Evolutionary conservation across 352 stramenopile species (phyloP).

Genomic region (Pythium periplocum): DNA sequence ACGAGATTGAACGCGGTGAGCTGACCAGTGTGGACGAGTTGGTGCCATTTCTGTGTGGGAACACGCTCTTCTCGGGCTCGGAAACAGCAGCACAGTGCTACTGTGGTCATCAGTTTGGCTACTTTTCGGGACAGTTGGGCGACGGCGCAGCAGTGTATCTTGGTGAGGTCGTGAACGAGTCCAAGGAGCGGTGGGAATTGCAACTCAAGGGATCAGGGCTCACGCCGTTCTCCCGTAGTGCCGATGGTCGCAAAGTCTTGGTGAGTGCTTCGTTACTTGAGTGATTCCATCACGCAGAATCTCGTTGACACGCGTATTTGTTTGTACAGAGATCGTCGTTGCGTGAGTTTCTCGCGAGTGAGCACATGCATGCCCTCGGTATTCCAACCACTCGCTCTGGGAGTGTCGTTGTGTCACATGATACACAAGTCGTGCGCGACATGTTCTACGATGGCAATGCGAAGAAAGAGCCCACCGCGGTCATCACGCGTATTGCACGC

Average conservation of each 20-base stretch:
- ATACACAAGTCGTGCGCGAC: slow-evolving; percentile 73
- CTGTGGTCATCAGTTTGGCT: slow-evolving; percentile 90
- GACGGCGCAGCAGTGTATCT: slow-evolving; percentile 89
- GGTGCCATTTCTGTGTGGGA: slow-evolving; percentile 60
- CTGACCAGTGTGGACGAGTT: slow-evolving; percentile 36
- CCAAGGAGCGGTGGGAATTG: slow-evolving; percentile 84
- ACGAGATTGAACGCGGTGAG: slow-evolving; percentile 15
- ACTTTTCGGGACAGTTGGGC: slow-evolving; percentile 89
- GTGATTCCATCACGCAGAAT: neutral
- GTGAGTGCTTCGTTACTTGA: slow-evolving; percentile 8
- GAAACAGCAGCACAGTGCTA: slow-evolving; percentile 87
- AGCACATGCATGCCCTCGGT: slow-evolving; percentile 94
- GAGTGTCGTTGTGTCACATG: slow-evolving; percentile 65
- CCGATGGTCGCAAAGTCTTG: slow-evolving; percentile 91
- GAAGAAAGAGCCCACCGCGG: slow-evolving; percentile 74
- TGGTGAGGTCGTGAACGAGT: slow-evolving; percentile 62
- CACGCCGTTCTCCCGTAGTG: slow-evolving; percentile 93
- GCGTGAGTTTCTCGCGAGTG: slow-evolving; percentile 95
- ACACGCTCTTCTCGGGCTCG: slow-evolving; percentile 64
- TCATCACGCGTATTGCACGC: slow-evolving; percentile 85
- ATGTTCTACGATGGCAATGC: slow-evolving; percentile 88
- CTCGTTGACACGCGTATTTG: neutral
- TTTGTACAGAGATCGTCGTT: slow-evolving; percentile 86
- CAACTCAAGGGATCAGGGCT: slow-evolving; percentile 95
- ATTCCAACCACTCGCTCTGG: slow-evolving; percentile 92